Percentiles rank a stretch among this genome's conserved stretches.
Evolutionary conservation across 2,329 filamentous ascomycete species (phyloP).

Genomic region (Hypoxylon sp.): DNA sequence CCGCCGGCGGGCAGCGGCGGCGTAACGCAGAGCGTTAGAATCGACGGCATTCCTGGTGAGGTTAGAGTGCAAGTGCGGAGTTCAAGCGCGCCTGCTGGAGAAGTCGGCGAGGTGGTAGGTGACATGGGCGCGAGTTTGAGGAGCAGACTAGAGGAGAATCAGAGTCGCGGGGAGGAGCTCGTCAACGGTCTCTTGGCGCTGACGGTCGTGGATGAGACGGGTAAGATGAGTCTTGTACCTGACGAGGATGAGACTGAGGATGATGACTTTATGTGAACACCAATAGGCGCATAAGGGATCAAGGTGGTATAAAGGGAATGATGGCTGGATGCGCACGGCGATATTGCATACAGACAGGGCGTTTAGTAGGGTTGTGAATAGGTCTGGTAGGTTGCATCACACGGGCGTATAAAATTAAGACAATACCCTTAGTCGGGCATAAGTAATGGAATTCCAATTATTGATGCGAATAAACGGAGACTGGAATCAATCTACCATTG

Average conservation of each 20-base stretch:
- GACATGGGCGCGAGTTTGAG: constrained; percentile 29
- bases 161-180: constrained; percentile 53
- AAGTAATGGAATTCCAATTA: not conserved
- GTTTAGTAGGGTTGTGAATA: not conserved
- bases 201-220: constrained; percentile 47
- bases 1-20: constrained; percentile 50
- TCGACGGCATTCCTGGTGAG: constrained; percentile 70
- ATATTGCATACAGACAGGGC: not conserved
- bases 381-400: constrained; percentile 9
- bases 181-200: constrained; percentile 54
- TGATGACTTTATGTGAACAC: constrained; percentile 51
- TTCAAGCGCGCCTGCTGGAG: constrained; percentile 50
- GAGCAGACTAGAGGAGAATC: constrained; percentile 47
- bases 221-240: constrained; percentile 39
- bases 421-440: not conserved
- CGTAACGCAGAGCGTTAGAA: constrained; percentile 62
- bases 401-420: not conserved
- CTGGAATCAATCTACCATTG: not conserved
- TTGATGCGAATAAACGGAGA: not conserved
- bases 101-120: constrained; percentile 34
- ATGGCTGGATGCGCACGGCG: not conserved
- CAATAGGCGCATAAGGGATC: not conserved
- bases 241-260: constrained; percentile 54
- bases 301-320: not conserved
- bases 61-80: constrained; percentile 68